Conservation (phyloP, 768 basidiomycete genomes). For the Suillus paluster region DNA sequence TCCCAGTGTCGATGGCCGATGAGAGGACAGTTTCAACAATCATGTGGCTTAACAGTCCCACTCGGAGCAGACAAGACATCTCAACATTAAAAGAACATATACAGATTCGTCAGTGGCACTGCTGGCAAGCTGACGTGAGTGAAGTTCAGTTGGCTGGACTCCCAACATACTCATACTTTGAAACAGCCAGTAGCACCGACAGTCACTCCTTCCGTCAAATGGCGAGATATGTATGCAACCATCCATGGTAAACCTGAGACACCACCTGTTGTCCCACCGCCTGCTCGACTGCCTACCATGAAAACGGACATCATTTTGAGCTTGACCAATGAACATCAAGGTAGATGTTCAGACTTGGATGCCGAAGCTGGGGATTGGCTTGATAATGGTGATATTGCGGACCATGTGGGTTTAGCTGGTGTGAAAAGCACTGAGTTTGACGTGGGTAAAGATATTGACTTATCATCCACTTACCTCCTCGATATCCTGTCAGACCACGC, state of each 20-base stretch:
- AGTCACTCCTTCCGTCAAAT: slow-evolving; percentile 2
- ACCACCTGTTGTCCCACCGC: no score
- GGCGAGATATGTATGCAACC: slow-evolving; percentile 7
- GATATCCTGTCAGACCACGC: background rate
- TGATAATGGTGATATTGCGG: background rate
- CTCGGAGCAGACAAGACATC: slow-evolving; percentile 3
- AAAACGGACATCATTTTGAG: background rate
- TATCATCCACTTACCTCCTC: background rate
- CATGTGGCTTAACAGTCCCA: slow-evolving; percentile 15
- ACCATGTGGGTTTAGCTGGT: background rate
- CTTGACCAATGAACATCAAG: background rate
- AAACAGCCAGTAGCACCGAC: background rate
- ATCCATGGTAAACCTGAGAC: background rate
- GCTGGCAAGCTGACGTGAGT: background rate
- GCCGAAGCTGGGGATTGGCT: no score
- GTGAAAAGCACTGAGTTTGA: no score
- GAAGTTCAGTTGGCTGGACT: no score
- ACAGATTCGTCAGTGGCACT: slow-evolving; percentile 12
- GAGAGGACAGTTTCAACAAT: slow-evolving; percentile 16
- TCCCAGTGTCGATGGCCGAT: slow-evolving; percentile 12
- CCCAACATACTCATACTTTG: no score
- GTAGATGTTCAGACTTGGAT: background rate
- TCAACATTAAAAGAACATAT: slow-evolving; percentile 10
- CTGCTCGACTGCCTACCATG: background rate
- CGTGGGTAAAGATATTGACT: no score